Base-by-base conservation (phyloP, 2,329 filamentous ascomycete genomes). In the Magnaporthales sp. region DNA sequence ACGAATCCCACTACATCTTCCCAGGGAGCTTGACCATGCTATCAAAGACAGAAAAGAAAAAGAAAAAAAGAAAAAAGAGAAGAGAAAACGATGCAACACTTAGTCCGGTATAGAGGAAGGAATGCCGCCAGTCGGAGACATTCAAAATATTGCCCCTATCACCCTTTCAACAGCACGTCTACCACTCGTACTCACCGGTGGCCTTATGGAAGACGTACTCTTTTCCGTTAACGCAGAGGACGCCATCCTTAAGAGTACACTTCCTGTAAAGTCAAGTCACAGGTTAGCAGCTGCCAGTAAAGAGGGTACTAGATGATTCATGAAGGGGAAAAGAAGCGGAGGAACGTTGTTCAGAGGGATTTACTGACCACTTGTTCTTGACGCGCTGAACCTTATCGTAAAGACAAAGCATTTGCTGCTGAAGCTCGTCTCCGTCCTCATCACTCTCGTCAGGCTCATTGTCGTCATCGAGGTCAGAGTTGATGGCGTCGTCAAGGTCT, bases 191-290 rank as follows among this genome's bases (percentile, higher is more conserved):
- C 80, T 98, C 95, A 73, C 95, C 95, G 62, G 90, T 93, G 27
- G 93, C 95, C 80, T 98, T 98, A 83, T 97, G 93, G 81, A 99
- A 99, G 70, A 99, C 91, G 75, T 96, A 97, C 78, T 99, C 95
- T 79, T 92, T 96, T 71, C 92, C 92, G 71, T 94, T 93, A 51
- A 96, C 92, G 61, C 91, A 96, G 71, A 99, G 84, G 22, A 99
- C 91, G 24, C 95, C 95, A 74, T 99, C 95, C 81, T 98, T 98
- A 70, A 99, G 87, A 1, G 92, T 93, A 80, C 95, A 99, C 91
- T 99, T 99, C 91, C 91, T 89, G 68, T 71, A 80, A 74, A 76
- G 22, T 27, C 30, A 15, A 3, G 29, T 26, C 24, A 54, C 27
- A 13, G n/a, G 51, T 31, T 11, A 63, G 26, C 62, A 60, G 19